Percentiles rank a stretch among this genome's conserved stretches.
Conservation (phyloP, 148 eudicot species). For the Agrostemma githago region DNA sequence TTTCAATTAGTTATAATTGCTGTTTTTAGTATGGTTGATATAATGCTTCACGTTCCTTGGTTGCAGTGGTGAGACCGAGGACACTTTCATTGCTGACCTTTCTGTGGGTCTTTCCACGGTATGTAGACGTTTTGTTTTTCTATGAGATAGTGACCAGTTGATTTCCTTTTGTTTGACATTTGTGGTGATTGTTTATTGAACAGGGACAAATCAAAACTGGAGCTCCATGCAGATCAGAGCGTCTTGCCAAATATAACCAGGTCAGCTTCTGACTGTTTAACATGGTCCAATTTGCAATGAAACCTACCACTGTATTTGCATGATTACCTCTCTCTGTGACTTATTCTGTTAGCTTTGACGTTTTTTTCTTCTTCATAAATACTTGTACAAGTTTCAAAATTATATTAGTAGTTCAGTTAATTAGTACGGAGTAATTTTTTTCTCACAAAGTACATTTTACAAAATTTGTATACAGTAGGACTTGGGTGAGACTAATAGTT, state of each 20-base stretch:
- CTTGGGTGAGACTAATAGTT: too few species aligned
- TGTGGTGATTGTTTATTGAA: not conserved
- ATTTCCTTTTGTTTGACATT: not conserved
- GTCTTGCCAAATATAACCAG: conserved; percentile 86
- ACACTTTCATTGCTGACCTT: conserved; percentile 97
- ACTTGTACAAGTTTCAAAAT: too few species aligned
- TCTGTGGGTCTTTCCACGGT: conserved; percentile 97
- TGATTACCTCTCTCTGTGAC: not conserved
- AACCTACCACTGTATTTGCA: not conserved
- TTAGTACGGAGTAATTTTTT: too few species aligned
- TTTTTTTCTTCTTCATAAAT: too few species aligned
- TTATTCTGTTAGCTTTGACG: too few species aligned
- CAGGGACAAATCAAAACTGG: conserved; percentile 91
- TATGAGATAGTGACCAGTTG: not conserved
- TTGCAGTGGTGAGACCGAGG: conserved; percentile 95
- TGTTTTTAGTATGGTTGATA: not conserved
- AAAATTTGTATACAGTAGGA: too few species aligned
- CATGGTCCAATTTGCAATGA: not conserved
- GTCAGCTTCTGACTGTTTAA: conserved; percentile 23
- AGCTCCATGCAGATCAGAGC: conserved; percentile 85
- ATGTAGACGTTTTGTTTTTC: conserved; percentile 10
- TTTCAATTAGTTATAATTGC: not conserved
- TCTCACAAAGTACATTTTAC: too few species aligned
- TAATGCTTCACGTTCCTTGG: not conserved
- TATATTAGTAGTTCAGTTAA: too few species aligned